Base-by-base conservation (phyloP, 2,329 filamentous ascomycete species). In the Sporothrix inflata region DNA sequence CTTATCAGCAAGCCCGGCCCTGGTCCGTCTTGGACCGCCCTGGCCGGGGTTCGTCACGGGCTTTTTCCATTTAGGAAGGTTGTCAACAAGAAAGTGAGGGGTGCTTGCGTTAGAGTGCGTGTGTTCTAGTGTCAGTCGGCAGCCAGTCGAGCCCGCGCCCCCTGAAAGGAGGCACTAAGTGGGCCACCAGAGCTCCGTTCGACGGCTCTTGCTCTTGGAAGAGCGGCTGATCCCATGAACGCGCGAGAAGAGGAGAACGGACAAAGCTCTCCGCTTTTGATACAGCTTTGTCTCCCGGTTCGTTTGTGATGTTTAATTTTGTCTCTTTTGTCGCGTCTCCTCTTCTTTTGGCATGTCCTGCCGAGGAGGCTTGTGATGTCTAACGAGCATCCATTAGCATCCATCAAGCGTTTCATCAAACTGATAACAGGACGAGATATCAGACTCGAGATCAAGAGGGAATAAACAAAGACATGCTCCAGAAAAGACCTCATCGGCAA, bases 51-150 rank as follows among this genome's bases (percentile, higher is more conserved):
- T n/a, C 7, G 11, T 45, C 9, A 7, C 42, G 16, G 24, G 27
- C 21, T 66, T 40, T 47, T n/a, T 45, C 65, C 65, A 40, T 53
- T 53, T 69, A 27, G 47, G 47, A 69, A 69, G 66, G 66, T 55
- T 69, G 34, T 60, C 51, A 66, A 65, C 14, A 3, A 63, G 3
- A 24, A 42, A 61, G 57, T 34, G 34, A 61, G 34, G 27, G 30
- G 57, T 38, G 30, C 21, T 2, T 57, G 27, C 4, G 19, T 34
- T 34, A 34, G 30, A 34, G 30, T 6, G 30, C 30, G 24, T n/a
- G 34, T 9, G 34, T 34, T 61, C 19, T 21, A 61, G 38, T n/a
- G 19, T 40, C 9, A 14, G 8, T 42, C 57, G 53, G 53, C 53
- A 55, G 53, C n/a, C n/a, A n/a, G n/a, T n/a, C n/a, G 24, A 30